Percentiles rank a stretch among this genome's conserved stretches.
Evolutionary conservation across 768 basidiomycete species (phyloP).

Genomic region (Amyloporia xantha): DNA sequence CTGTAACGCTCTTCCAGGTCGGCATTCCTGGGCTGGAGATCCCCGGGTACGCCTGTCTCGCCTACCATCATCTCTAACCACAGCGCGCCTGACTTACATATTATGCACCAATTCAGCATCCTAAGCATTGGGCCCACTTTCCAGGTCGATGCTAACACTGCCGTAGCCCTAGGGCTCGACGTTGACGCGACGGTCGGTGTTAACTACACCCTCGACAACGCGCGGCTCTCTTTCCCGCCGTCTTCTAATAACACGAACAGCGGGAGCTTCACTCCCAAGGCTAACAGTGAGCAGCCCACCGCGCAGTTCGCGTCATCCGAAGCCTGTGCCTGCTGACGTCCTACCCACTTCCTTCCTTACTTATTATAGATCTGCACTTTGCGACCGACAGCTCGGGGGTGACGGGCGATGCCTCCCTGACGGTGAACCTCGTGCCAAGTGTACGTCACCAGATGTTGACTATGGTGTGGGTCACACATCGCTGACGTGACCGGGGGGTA

Average conservation of each 20-base stretch:
- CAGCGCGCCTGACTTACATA: too few relatives aligned
- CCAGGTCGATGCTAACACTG: constrained; percentile 30
- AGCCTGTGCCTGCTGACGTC: too few relatives aligned
- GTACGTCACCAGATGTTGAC: too few relatives aligned
- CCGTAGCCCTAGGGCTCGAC: constrained; percentile 27
- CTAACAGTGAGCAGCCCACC: constrained; percentile 16
- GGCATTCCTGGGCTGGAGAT: constrained; percentile 46
- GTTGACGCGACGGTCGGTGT: constrained; percentile 37
- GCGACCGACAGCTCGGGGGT: too few relatives aligned
- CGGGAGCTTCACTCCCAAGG: too few relatives aligned
- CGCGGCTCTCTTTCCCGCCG: constrained; percentile 39
- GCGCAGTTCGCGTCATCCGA: constrained; percentile 27
- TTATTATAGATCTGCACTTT: too few relatives aligned
- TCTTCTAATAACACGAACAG: too few relatives aligned
- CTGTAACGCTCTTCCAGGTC: constrained; percentile 32
- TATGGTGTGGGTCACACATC: too few relatives aligned
- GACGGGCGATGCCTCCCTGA: constrained; percentile 35
- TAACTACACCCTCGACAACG: constrained; percentile 36
- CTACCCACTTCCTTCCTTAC: too few relatives aligned
- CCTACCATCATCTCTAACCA: too few relatives aligned
- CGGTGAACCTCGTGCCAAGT: constrained; percentile 44
- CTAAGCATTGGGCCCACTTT: constrained; percentile 43
- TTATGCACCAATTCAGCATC: constrained; percentile 32
- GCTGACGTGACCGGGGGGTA: too few relatives aligned
- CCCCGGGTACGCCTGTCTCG: constrained; percentile 35